Evolutionary conservation across 225 moss, liverwort and hornwort genomes (phyloP), one percentile per base, ranked within the genome.

Genomic region (Pseudisothecium myosuroides): DNA sequence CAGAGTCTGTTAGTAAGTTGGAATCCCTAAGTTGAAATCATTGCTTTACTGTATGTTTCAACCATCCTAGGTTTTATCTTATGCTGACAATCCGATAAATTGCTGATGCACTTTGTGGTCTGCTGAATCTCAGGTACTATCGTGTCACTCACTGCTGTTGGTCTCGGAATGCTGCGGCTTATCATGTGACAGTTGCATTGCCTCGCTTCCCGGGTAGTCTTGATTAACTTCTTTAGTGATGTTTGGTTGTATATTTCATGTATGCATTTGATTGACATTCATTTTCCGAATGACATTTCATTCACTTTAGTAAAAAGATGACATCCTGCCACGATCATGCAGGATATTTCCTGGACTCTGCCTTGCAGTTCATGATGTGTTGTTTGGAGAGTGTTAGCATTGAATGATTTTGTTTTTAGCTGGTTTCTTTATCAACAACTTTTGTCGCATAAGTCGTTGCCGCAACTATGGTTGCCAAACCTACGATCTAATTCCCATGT

Each of bases 81-180:
- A 59, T 75, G 45, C 84, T 56, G 62, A 45, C 17, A 62, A 61
- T 82, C 64, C 17, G 49, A 87, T 83, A 62, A 80, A 66, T 71
- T 82, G 39, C 93, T 90, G 83, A 92, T 89, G 29, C n/a, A 36
- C 79, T 86, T 85, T 58, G 60, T 83, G 83, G 74, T 84, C 43
- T 86, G 84, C 43, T 89, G 89, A 88, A 93, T 86, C 91, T 92
- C 96, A 98, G 98, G 97, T 93, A 96, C 96, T 59, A 94, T 98
- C 91, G 97, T 93, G 86, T 98, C 98, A 88, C 94, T 97, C 83
- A 95, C 97, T 83, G 98, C 98, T 67, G 98, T 98, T 77, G 98
- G 98, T 87, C 95, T 98, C 71, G 98, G 96, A 90, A 91, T 98
- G 81, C 95, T 98, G 64, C 98, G 98, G 79, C 91, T 98, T 63